These are phyloP conservation scores for Begonia loranthoides DNA, from an alignment of 306 rosid genomes.

Conservation along the genomic window DNA sequence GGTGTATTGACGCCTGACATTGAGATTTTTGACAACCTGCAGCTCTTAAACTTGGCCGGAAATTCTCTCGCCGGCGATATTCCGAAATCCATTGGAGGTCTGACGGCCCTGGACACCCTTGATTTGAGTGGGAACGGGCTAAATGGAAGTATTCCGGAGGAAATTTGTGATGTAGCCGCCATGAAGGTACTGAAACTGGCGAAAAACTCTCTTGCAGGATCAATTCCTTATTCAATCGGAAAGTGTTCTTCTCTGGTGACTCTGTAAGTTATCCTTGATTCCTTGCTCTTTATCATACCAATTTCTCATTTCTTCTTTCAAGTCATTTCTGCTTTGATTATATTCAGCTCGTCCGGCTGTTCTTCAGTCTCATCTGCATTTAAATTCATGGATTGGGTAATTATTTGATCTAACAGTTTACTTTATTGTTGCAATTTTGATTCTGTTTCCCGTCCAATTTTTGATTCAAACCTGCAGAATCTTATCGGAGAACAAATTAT, in stretches of 20 bases:
- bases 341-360: no score
- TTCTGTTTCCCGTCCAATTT: background rate
- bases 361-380: no score
- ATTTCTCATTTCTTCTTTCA: background rate
- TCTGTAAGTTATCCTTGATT: conserved; percentile 51
- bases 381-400: no score
- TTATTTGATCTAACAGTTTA: no score
- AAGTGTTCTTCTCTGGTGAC: conserved; percentile 61
- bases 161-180: conserved; percentile 49
- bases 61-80: conserved; percentile 64
- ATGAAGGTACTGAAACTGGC: conserved; percentile 56
- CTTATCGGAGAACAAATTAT: conserved; percentile 50
- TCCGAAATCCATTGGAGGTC: conserved; percentile 48
- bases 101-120: conserved; percentile 44
- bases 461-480: conserved; percentile 33
- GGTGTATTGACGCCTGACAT: conserved; percentile 52
- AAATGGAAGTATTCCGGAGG: conserved; percentile 64
- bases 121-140: conserved; percentile 66
- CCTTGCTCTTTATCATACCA: conserved; percentile 9
- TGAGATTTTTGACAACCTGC: conserved; percentile 51
- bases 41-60: conserved; percentile 43
- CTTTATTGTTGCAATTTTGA: no score
- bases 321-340: background rate
- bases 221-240: conserved; percentile 54
- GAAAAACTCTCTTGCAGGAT: conserved; percentile 51